Base-by-base conservation (phyloP, 495 filamentous ascomycete species). In the Penicillium alfredii region DNA sequence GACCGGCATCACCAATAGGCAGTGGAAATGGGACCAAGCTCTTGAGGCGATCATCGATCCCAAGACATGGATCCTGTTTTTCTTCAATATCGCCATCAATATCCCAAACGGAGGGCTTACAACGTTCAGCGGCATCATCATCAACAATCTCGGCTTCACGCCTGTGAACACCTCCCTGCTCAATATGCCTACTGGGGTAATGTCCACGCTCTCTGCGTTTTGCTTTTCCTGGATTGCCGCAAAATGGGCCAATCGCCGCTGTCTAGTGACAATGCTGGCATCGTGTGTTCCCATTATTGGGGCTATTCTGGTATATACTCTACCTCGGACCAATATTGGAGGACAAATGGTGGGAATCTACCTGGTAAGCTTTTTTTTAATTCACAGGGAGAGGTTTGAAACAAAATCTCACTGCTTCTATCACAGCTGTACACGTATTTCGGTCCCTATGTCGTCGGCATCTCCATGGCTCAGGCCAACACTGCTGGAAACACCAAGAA, bases 1-100 rank as follows among this genome's bases (percentile, higher is more conserved):
- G 38, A 72, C 71, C 38, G 76, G 76, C 11, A 61, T 78, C 3
- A 63, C 29, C 61, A 73, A 49, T 3, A 35, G 47, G 13, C 35
- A 56, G 28, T 74, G 74, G 46, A 65, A 56, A 30, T 66, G 68
- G 28, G 74, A 80, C 22, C 66, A 69, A 33, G 62, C 56, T 13
- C 66, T 67, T 11, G 72, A 76, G 38, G 60, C 66, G 5, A 35
- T 68, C 1, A 35, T 33, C 27, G 58, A 77, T 46, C 58, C 64
- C 0, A 71, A 71, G 45, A 72, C 55, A 1, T 61, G 53, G 51
- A 27, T 39, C 25, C 51, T 48, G 47, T 58, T 61, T 22, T 28
- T 55, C 17, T 16, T 51, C 4, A 54, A 51, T 14, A 34, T 61
- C 11, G 9, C 51, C 8, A 46, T 48, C 14, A 55, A 58, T 12